phyloP scores from a whole-genome alignment of 108 stramenopile genomes.

The Cyclotella cryptica region DNA sequence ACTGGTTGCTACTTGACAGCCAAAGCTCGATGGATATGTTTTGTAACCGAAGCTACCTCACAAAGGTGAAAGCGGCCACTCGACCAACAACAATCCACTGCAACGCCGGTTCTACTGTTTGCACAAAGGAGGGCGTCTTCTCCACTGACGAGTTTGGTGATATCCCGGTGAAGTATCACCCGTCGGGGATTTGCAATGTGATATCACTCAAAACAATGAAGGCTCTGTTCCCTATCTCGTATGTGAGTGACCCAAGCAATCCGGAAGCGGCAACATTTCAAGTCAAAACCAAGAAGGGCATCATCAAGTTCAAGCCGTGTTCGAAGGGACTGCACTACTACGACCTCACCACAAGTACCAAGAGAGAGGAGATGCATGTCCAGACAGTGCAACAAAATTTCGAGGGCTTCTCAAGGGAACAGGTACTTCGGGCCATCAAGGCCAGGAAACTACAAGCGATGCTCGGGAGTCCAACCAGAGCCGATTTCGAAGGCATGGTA shows the following conservation, averaged over 20 bases:
- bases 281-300: background rate
- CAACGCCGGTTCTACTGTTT: background rate
- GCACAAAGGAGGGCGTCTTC: background rate
- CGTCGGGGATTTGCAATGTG: background rate
- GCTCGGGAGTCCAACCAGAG: background rate
- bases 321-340: background rate
- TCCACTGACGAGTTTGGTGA: background rate
- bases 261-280: background rate
- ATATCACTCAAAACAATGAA: conserved; percentile 4
- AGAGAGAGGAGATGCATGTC: background rate
- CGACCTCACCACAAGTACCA: background rate
- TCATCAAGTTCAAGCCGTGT: background rate
- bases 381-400: background rate
- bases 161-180: background rate
- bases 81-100: background rate
- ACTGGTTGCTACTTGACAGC: conserved; percentile 8
- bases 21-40: background rate
- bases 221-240: background rate
- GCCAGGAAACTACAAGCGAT: background rate
- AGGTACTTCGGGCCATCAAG: background rate
- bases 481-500: background rate
- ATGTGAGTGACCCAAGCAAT: background rate
- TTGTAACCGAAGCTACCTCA: background rate
- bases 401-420: background rate
- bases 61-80: background rate